Evolutionary conservation across 2,329 filamentous ascomycete species (phyloP).

Genomic region (Botrytis paeoniae): DNA sequence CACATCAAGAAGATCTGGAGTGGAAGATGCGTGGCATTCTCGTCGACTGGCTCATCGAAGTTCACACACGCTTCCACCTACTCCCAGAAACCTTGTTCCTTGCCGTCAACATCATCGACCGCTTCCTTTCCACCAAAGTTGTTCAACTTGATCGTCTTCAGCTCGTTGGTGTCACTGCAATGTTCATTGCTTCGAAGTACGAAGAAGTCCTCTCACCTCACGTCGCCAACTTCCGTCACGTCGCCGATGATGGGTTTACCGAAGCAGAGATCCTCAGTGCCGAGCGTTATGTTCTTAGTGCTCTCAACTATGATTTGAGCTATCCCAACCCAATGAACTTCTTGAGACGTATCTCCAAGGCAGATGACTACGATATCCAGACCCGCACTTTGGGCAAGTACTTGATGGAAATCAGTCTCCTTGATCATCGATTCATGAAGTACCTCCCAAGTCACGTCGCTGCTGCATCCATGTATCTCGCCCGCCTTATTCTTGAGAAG

Average conservation of each 20-base stretch:
- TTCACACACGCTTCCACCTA: conserved; percentile 93
- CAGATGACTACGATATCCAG: conserved; percentile 98
- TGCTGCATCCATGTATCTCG: conserved; percentile 91
- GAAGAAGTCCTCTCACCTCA: conserved; percentile 97
- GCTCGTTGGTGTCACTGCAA: conserved; percentile 93
- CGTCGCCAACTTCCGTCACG: conserved; percentile 93
- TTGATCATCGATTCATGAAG: conserved; percentile 90
- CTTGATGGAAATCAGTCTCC: conserved; percentile 90
- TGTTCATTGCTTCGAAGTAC: conserved; percentile 99
- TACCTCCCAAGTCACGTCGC: conserved; percentile 88
- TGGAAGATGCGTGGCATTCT: conserved; percentile 99
- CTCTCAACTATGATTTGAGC: conserved; percentile 93
- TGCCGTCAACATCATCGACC: conserved; percentile 96
- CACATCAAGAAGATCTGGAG: conserved; percentile 88
- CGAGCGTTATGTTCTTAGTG: conserved; percentile 89
- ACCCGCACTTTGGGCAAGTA: conserved; percentile 97
- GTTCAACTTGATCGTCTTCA: conserved; percentile 95
- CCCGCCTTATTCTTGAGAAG: conserved; percentile 84
- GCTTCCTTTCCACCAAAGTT: conserved; percentile 92
- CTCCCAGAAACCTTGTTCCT: conserved; percentile 96
- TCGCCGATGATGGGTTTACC: conserved; percentile 93
- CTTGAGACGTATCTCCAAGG: conserved; percentile 95
- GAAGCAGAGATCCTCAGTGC: conserved; percentile 94
- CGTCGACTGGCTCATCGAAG: conserved; percentile 97
- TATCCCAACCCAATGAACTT: conserved; percentile 99